These are phyloP conservation scores for Drechslerella stenobrocha DNA, from an alignment of 2,329 filamentous ascomycete genomes.

Conservation along the genomic window DNA sequence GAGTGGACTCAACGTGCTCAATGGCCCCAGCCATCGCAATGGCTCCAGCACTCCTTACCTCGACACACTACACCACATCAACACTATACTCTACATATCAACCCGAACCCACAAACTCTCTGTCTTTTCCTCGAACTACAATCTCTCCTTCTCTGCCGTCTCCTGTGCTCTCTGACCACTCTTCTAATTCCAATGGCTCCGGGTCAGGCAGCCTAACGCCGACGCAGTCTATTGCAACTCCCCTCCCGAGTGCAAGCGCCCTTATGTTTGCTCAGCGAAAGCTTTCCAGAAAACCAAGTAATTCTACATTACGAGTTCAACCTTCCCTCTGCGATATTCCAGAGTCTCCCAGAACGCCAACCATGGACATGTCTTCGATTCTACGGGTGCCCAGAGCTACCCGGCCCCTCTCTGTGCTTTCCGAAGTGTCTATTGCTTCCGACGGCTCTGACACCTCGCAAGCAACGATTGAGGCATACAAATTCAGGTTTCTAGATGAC, in stretches of 20 bases:
- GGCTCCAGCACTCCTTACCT: conserved; percentile 46
- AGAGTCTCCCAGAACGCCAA: conserved; percentile 43
- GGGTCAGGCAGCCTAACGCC: conserved; percentile 41
- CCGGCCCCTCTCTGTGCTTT: conserved; percentile 35
- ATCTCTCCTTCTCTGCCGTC: conserved; percentile 38
- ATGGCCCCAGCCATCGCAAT: conserved; percentile 22
- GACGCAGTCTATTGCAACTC: conserved; percentile 23
- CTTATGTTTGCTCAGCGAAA: conserved; percentile 46
- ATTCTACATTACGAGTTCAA: conserved; percentile 42
- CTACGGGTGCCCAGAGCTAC: conserved; percentile 19
- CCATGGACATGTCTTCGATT: conserved; percentile 24
- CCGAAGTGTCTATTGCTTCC: conserved; percentile 38
- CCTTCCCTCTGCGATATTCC: conserved; percentile 36
- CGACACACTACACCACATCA: conserved; percentile 38
- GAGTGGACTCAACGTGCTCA: conserved; percentile 44
- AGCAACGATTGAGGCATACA: conserved; percentile 45
- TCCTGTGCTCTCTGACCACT: conserved; percentile 42
- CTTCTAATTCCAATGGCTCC: conserved; percentile 43
- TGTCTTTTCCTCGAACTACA: conserved; percentile 37
- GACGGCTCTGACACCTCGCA: conserved; percentile 37
- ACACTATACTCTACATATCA: conserved; percentile 40
- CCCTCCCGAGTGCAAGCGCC: conserved; percentile 30
- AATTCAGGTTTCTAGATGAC: conserved; percentile 44
- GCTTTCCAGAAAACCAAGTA: conserved; percentile 46
- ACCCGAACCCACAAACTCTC: conserved; percentile 29